Percentiles rank a stretch among this genome's conserved stretches.
These are phyloP conservation scores for Yamadazyma laniorum DNA, from an alignment of 805 yeast genomes.

Conservation along the genomic window DNA sequence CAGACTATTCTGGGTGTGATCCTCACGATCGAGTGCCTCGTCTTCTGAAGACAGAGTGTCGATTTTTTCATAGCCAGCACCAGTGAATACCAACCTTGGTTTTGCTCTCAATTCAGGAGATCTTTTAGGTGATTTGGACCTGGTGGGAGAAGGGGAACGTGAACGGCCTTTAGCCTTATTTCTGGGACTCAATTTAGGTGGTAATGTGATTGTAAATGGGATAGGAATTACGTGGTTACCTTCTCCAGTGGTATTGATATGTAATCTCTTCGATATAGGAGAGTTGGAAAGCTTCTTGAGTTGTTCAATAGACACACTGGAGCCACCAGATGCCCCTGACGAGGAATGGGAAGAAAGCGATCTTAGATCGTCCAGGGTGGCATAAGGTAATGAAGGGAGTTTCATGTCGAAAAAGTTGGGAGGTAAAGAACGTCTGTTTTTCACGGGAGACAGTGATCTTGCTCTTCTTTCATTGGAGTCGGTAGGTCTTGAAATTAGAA, in stretches of 20 bases:
- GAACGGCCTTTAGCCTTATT: conserved; percentile 14
- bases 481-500: background rate
- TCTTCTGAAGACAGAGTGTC: conserved; percentile 24
- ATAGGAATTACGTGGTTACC: conserved; percentile 39
- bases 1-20: background rate
- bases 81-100: conserved; percentile 27
- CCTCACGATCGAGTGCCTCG: conserved; percentile 6
- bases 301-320: conserved; percentile 9
- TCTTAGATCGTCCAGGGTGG: conserved; percentile 22
- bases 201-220: conserved; percentile 40
- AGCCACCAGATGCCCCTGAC: conserved; percentile 6
- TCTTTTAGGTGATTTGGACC: conserved; percentile 7
- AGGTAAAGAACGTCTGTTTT: conserved; percentile 26
- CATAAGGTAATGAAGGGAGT: conserved; percentile 20
- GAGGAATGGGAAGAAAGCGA: conserved; percentile 24
- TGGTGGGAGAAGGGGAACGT: conserved; percentile 7
- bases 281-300: conserved; percentile 27
- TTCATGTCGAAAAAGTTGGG: conserved; percentile 21
- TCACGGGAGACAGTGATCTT: conserved; percentile 35
- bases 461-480: conserved; percentile 21
- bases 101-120: conserved; percentile 9
- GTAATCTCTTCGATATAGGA: conserved; percentile 36
- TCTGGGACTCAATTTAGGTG: conserved; percentile 37
- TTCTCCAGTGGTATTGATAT: conserved; percentile 23
- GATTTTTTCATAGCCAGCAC: conserved; percentile 36